Evolutionary conservation across 768 basidiomycete species (phyloP).

Genomic region (Gautieria morchelliformis): DNA sequence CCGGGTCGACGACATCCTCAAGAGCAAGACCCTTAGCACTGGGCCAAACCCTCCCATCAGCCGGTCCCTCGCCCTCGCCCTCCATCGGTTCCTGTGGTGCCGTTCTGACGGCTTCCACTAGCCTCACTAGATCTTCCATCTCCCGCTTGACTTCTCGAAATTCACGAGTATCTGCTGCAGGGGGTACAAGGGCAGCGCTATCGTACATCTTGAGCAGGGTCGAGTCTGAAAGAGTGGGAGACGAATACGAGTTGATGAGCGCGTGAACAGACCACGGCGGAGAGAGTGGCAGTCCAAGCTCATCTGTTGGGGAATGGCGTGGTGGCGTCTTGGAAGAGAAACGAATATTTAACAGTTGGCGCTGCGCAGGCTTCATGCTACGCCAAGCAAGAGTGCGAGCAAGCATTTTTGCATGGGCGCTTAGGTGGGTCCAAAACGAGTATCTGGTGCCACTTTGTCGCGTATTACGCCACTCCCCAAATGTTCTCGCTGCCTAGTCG

Average conservation of each 20-base stretch:
- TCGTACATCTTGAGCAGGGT: constrained; percentile 59
- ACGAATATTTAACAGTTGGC: too few relatives aligned
- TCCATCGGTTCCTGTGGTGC: constrained; percentile 13
- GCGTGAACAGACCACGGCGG: constrained; percentile 78
- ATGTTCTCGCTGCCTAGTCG: too few relatives aligned
- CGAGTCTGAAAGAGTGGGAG: constrained; percentile 45
- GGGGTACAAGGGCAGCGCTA: constrained; percentile 64
- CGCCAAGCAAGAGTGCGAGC: too few relatives aligned
- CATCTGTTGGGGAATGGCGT: neutral
- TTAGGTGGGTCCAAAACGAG: too few relatives aligned
- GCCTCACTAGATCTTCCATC: constrained; percentile 59
- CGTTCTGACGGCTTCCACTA: constrained; percentile 69
- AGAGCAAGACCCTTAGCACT: too few relatives aligned
- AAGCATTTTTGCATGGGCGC: too few relatives aligned
- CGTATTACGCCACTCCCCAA: too few relatives aligned
- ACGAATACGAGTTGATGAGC: constrained; percentile 69
- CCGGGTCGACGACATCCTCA: constrained; percentile 22
- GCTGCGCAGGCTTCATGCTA: too few relatives aligned
- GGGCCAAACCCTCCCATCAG: too few relatives aligned
- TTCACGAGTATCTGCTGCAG: constrained; percentile 45
- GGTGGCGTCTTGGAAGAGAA: neutral
- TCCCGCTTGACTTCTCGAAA: constrained; percentile 43
- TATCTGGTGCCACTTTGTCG: too few relatives aligned
- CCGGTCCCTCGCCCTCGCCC: constrained; percentile 11
- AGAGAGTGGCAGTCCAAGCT: constrained; percentile 40